Evolutionary conservation across 2,329 filamentous ascomycete genomes (phyloP).

Genomic region (Diaporthe nobilis): DNA sequence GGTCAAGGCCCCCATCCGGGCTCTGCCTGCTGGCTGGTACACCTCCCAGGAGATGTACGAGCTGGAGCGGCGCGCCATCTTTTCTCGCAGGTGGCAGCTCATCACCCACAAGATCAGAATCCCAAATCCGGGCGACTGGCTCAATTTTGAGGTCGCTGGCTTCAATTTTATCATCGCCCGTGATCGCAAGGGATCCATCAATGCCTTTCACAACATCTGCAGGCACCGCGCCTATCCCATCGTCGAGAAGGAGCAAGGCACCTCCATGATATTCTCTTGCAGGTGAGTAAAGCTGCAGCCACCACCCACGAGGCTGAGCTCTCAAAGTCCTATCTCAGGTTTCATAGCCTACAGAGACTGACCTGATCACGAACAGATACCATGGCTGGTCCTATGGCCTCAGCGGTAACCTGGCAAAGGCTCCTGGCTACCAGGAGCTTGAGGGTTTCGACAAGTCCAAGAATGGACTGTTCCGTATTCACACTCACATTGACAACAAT

Average conservation of each 20-base stretch:
- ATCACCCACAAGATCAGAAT: slow-evolving; percentile 67
- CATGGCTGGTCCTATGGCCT: slow-evolving; percentile 71
- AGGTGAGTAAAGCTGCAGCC: slow-evolving; percentile 52
- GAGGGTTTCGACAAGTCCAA: slow-evolving; percentile 68
- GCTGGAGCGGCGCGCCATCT: slow-evolving; percentile 69
- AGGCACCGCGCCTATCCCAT: slow-evolving; percentile 73
- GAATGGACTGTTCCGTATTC: slow-evolving; percentile 69
- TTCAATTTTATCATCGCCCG: slow-evolving; percentile 68
- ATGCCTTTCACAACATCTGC: slow-evolving; percentile 75
- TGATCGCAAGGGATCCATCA: slow-evolving; percentile 66
- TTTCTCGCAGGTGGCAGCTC: slow-evolving; percentile 70
- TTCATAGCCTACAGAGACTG: neutral
- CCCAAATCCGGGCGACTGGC: slow-evolving; percentile 67
- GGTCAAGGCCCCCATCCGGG: slow-evolving; percentile 50
- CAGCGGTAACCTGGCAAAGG: slow-evolving; percentile 70
- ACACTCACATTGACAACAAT: slow-evolving; percentile 65
- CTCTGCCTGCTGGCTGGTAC: slow-evolving; percentile 68
- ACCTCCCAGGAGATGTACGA: slow-evolving; percentile 67
- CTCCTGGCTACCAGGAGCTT: slow-evolving; percentile 70
- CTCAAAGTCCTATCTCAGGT: neutral
- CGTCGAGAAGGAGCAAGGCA: slow-evolving; percentile 64
- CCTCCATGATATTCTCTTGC: slow-evolving; percentile 68
- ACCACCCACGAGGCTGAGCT: neutral
- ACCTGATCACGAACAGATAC: slow-evolving; percentile 9
- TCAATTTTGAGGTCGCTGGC: slow-evolving; percentile 68